Evolutionary conservation across 192 early-diverging fungal species (phyloP), one percentile per base, ranked within the genome.

Genomic region (Umbelopsis vinacea): DNA sequence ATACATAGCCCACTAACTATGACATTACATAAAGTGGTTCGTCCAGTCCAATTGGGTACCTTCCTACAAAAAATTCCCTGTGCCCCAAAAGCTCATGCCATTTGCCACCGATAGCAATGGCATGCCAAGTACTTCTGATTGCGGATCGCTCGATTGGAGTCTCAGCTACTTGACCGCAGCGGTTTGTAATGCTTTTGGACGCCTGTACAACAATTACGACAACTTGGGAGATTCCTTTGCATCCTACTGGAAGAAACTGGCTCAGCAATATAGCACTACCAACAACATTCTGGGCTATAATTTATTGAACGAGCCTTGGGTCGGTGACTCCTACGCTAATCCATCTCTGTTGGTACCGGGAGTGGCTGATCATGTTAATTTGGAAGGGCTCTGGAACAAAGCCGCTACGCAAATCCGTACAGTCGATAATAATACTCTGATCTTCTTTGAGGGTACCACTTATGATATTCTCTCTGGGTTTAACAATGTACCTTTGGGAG

Each of bases 281-380:
- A 73, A 73, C 19, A 88, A 88, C 48, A 76, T 91, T 29, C 54
- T 91, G 46, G 89, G 89, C 2, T 91, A 91, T 73, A 83, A 91
- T 60, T 68, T 90, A 53, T 83, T 90, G 72, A 90, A 90, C 55
- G 89, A 90, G 67, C 87, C 89, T 26, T 90, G 85, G 83, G 78
- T 80, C 2, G 83, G 82, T 40, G 81, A 83, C 71, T 69, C 71
- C 23, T 77, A 78, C 74, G 68, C 74, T 1, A 75, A 89, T 48
- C 83, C 82, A 6, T 67, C 72, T 2, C 74, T 87, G 15, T 72
- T 85, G n/a, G 46, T 79, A 11, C 86, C 89, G 15, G 79, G 80
- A 0, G 68, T 76, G 2, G 87, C 84, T 7, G 79, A 77, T 45
- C 50, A 68, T 19, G 68, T 73, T 2, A 87, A 78, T 12, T 77